These are phyloP conservation scores for Smittium mucronatum DNA, from an alignment of 371 early-diverging fungal species.

Conservation along the genomic window DNA sequence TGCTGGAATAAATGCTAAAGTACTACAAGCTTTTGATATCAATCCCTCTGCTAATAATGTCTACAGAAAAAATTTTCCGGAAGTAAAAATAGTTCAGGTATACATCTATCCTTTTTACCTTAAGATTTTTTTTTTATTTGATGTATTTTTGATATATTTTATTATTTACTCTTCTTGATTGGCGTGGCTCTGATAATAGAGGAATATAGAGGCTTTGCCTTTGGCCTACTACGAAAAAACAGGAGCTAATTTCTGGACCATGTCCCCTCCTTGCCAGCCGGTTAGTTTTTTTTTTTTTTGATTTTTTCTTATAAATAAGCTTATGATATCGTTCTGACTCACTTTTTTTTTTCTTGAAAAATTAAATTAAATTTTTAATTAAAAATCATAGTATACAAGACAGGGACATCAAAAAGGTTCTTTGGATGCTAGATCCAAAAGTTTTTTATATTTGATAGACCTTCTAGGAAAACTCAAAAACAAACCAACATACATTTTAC, in stretches of 20 bases:
- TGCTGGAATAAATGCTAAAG: constrained; percentile 43
- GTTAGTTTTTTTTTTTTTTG: constrained; percentile 16
- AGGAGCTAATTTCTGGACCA: constrained; percentile 61
- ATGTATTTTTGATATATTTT: not conserved
- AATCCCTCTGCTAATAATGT: constrained; percentile 66
- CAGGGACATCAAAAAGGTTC: constrained; percentile 60
- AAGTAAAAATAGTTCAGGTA: constrained; percentile 49
- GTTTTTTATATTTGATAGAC: constrained; percentile 54
- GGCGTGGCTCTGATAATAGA: constrained; percentile 23
- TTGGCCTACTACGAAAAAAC: constrained; percentile 44
- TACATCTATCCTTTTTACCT: not conserved
- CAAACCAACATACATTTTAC: constrained; percentile 51
- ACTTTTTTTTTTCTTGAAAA: not conserved
- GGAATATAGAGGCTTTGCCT: constrained; percentile 53
- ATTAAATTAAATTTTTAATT: not conserved
- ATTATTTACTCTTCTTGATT: not conserved
- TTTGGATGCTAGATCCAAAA: constrained; percentile 57
- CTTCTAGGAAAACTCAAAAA: constrained; percentile 39
- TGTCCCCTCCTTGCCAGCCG: constrained; percentile 78
- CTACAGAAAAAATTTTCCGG: constrained; percentile 60
- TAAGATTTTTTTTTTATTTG: constrained; percentile 3
- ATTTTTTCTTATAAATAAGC: not conserved
- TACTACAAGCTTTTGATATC: constrained; percentile 64
- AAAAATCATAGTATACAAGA: constrained; percentile 44
- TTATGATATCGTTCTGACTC: not conserved